Percentiles rank a stretch among this genome's conserved stretches.
These are phyloP conservation scores for Vicia sativa DNA, from an alignment of 306 rosid genomes.

Conservation along the genomic window DNA sequence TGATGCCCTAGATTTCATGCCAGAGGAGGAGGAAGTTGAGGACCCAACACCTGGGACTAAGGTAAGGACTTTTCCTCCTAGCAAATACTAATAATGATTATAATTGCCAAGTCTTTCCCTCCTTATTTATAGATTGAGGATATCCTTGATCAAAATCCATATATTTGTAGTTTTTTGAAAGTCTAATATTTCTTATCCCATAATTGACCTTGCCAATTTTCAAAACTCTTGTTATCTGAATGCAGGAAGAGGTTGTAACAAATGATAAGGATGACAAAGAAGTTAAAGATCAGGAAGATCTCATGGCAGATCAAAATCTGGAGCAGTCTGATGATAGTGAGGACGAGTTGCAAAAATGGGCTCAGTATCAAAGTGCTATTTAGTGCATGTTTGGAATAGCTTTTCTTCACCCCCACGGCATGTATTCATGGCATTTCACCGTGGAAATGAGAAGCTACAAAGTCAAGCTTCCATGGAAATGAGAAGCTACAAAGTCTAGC, in stretches of 20 bases:
- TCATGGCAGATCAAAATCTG: conserved; percentile 49
- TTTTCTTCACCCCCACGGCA: no score
- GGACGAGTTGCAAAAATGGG: conserved; percentile 49
- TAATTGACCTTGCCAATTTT: conserved; percentile 11
- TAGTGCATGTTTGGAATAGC: not conserved
- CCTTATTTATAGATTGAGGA: conserved; percentile 1
- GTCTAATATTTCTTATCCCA: conserved; percentile 1
- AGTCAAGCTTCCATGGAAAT: no score
- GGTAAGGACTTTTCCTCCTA: conserved; percentile 47
- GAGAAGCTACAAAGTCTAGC: no score
- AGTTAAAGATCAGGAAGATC: conserved; percentile 50
- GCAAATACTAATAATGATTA: conserved; percentile 1
- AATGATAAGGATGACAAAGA: conserved; percentile 35
- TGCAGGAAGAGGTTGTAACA: conserved; percentile 54
- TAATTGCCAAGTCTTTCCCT: conserved; percentile 6
- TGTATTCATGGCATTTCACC: no score
- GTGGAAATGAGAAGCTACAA: no score
- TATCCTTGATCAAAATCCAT: conserved; percentile 13
- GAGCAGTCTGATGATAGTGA: conserved; percentile 55
- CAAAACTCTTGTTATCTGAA: conserved; percentile 25
- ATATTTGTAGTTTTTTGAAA: not conserved
- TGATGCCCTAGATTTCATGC: conserved; percentile 49
- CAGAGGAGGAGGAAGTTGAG: conserved; percentile 52
- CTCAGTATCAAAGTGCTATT: conserved; percentile 46
- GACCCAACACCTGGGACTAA: conserved; percentile 45